These are phyloP conservation scores for Schizonepeta tenuifolia DNA, from an alignment of 257 asterid species.

Conservation along the genomic window DNA sequence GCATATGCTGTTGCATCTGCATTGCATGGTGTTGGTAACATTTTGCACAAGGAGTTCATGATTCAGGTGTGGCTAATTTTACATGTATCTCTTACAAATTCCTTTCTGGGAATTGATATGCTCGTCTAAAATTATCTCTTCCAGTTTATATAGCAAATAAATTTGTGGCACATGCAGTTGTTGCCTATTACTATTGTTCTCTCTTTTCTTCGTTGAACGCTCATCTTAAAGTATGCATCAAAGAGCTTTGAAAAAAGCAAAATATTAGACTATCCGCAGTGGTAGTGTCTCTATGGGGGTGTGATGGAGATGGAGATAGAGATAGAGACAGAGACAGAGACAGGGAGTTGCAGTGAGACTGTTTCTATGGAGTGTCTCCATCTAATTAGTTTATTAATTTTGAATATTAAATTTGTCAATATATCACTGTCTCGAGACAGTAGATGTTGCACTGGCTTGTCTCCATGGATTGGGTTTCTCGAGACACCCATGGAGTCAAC, in stretches of 20 bases:
- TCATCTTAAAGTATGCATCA: not conserved
- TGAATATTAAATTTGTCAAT: no score
- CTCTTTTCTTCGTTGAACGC: not conserved
- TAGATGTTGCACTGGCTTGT: no score
- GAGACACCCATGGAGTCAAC: no score
- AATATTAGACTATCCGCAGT: no score
- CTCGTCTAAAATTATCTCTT: not conserved
- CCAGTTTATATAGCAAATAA: slow-evolving; percentile 4
- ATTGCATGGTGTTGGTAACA: slow-evolving; percentile 75
- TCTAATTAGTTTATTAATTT: no score
- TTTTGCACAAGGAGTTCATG: slow-evolving; percentile 90
- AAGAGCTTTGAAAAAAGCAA: not conserved
- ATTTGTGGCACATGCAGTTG: not conserved
- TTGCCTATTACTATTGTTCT: not conserved
- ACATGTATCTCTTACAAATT: not conserved
- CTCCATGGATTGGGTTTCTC: no score
- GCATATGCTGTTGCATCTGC: slow-evolving; percentile 95
- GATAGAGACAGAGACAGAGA: no score
- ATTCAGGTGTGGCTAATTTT: slow-evolving; percentile 66
- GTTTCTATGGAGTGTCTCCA: no score
- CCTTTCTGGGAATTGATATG: slow-evolving; percentile 1
- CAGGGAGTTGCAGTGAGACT: no score
- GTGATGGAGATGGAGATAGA: no score
- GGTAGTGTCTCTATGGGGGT: no score
- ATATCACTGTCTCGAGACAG: no score